Evolutionary conservation across 1,139 yeast species (phyloP).

Genomic region (Pichia sp.): DNA sequence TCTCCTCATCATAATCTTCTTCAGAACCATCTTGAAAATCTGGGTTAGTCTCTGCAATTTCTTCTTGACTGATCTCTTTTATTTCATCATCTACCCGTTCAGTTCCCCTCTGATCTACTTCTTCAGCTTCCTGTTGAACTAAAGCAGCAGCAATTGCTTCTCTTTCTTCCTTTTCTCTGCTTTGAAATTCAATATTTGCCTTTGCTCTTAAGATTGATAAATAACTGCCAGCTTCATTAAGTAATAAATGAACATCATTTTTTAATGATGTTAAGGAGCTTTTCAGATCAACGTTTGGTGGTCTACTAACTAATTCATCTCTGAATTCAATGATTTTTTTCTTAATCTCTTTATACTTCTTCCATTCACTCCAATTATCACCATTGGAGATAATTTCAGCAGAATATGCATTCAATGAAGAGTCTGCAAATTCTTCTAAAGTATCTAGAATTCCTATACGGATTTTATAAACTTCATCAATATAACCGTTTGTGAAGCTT

Average conservation of each 20-base stretch:
- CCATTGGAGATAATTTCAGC: conserved; percentile 30
- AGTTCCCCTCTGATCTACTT: no score
- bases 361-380: conserved; percentile 59
- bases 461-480: conserved; percentile 38
- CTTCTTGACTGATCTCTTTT: no score
- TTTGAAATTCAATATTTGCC: conserved; percentile 76
- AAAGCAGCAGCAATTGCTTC: not conserved
- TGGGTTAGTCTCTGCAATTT: conserved; percentile 1
- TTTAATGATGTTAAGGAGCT: conserved; percentile 55
- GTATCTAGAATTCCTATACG: conserved; percentile 56
- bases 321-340: conserved; percentile 48
- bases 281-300: conserved; percentile 45
- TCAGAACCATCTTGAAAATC: conserved; percentile 4
- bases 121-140: not conserved
- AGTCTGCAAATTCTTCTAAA: conserved; percentile 67
- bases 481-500: conserved; percentile 33
- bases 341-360: conserved; percentile 53
- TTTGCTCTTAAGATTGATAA: conserved; percentile 68
- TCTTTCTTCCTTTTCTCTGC: conserved; percentile 41
- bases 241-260: conserved; percentile 51
- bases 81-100: no score
- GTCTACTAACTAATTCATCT: conserved; percentile 42
- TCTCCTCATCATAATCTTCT: not conserved
- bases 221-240: conserved; percentile 66
- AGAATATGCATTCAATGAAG: conserved; percentile 49